Conservation (phyloP, 1,284 basidiomycete genomes). For the Stereum hirsutum region DNA sequence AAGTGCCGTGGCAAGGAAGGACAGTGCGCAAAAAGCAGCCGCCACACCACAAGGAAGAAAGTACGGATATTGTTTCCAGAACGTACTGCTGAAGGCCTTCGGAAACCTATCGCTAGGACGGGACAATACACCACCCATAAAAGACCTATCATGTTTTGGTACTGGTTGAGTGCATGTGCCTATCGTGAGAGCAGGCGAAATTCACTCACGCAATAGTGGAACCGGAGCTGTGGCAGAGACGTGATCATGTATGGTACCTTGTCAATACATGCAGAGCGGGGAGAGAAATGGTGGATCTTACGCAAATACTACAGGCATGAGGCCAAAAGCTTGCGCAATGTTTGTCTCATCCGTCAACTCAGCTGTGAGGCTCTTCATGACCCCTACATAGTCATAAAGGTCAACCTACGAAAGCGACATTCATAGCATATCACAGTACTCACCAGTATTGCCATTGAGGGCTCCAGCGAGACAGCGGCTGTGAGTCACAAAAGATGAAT, state of each 20-base stretch:
- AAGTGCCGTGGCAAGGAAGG: constrained; percentile 26
- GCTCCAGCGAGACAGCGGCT: background rate
- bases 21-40: constrained; percentile 25
- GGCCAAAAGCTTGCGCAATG: constrained; percentile 37
- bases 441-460: constrained; percentile 8
- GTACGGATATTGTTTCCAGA: constrained; percentile 47
- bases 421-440: too few species aligned
- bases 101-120: constrained; percentile 40
- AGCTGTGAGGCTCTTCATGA: constrained; percentile 40
- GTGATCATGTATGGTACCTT: too few species aligned
- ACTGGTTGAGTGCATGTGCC: constrained; percentile 24
- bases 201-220: too few species aligned
- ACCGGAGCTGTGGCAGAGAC: too few species aligned
- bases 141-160: constrained; percentile 33
- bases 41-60: constrained; percentile 42
- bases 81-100: constrained; percentile 27
- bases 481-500: too few species aligned
- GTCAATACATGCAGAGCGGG: too few species aligned
- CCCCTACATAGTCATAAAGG: too few species aligned
- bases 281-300: too few species aligned
- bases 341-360: constrained; percentile 46
- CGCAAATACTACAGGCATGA: constrained; percentile 39
- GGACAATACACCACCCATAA: constrained; percentile 39
- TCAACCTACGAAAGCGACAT: too few species aligned
- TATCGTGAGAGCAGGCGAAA: too few species aligned